Percentiles rank a stretch among this genome's conserved stretches.
Conservation (phyloP, 169 alveolate species). For the Cyclospora cayetanensis region DNA sequence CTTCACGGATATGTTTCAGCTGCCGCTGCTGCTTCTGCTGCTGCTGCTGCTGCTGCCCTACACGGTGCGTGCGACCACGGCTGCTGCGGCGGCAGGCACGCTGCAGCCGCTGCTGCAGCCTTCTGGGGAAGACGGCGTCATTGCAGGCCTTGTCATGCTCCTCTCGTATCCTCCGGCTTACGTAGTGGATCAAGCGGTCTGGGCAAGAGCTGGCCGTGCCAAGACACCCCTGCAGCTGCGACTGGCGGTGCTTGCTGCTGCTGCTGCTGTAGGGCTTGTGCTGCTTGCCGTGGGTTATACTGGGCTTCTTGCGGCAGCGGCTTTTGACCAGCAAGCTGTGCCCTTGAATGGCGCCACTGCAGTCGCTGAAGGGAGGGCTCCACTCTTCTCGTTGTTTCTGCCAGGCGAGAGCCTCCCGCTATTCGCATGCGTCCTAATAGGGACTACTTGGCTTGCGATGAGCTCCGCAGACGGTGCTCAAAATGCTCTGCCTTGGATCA, state of each 20-base stretch:
- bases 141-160: neutral
- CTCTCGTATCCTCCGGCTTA: neutral
- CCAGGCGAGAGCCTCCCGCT: neutral
- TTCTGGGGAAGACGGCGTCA: neutral
- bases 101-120: conserved; percentile 18
- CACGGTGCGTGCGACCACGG: neutral
- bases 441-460: neutral
- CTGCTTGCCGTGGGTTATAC: neutral
- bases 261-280: neutral
- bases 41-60: neutral
- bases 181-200: neutral
- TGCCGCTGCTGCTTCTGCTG: conserved; percentile 11
- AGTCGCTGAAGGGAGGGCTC: neutral
- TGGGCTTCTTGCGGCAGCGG: neutral
- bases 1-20: neutral
- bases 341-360: neutral
- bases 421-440: neutral
- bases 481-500: conserved; percentile 2
- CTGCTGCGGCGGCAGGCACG: neutral
- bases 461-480: neutral
- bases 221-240: neutral
- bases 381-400: neutral
- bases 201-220: neutral
- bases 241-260: neutral
- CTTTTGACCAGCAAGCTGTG: neutral